Conservation (phyloP, 176 grass and related monocot species). For the Panicum miliaceum region DNA sequence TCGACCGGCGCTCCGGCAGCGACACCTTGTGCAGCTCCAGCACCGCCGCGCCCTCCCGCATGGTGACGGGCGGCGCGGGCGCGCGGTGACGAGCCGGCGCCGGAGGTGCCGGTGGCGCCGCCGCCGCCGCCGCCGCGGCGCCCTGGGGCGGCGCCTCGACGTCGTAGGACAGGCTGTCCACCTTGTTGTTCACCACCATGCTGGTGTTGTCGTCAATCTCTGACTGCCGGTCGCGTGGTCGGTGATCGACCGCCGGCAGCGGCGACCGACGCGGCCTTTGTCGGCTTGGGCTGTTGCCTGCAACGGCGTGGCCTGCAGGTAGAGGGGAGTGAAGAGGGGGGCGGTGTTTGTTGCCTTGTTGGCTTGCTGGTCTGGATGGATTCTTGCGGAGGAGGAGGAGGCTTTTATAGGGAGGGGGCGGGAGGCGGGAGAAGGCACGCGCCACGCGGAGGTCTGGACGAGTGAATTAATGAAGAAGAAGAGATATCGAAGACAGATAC, state of each 20-base stretch:
- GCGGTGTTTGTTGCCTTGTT: slow-evolving; percentile 1
- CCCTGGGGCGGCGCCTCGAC: slow-evolving; percentile 35
- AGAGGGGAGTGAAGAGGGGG: slow-evolving; percentile 15
- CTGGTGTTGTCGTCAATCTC: background rate
- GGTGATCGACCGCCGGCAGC: background rate
- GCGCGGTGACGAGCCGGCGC: background rate
- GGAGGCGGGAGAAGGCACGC: slow-evolving; percentile 6
- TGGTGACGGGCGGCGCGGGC: background rate
- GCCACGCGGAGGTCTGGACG: background rate
- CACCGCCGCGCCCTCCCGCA: background rate
- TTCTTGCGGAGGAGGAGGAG: slow-evolving; percentile 22
- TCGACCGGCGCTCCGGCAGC: slow-evolving; percentile 59
- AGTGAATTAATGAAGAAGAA: background rate
- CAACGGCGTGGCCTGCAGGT: slow-evolving; percentile 15
- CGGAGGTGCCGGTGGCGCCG: background rate
- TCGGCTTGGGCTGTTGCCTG: background rate
- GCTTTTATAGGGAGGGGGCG: slow-evolving; percentile 28
- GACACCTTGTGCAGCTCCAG: slow-evolving; percentile 80
- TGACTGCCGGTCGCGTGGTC: background rate
- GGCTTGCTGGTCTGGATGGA: slow-evolving; percentile 10
- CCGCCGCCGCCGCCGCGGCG: background rate
- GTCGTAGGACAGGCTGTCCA: slow-evolving; percentile 67
- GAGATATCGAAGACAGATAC: background rate
- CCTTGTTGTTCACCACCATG: slow-evolving; percentile 68
- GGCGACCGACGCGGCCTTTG: background rate